Base-by-base conservation (phyloP, 768 basidiomycete genomes). In the Royoungia palumana region DNA sequence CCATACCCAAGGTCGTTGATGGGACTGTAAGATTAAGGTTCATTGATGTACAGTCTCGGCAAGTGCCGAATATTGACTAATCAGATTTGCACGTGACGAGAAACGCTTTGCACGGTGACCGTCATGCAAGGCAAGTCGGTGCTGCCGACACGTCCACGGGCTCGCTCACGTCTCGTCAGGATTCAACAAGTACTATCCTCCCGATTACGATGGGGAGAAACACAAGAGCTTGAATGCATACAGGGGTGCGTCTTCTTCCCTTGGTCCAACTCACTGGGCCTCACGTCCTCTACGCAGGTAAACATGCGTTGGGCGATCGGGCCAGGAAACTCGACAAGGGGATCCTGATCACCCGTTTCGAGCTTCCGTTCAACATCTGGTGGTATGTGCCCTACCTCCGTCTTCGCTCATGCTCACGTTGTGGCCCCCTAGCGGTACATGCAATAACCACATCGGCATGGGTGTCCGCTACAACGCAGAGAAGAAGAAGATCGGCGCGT, bases 391-490 rank as follows among this genome's bases (percentile, higher is more conserved):
- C 3, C 5, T 20, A 2, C 2, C 14, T 14, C 7, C 2, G 5
- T 16, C 6, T 19, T 11, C 28, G 20, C 6, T 25, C 35, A 14
- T 21, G 44, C 27, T 41, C 32, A 32, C 17, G 13, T 6, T 20
- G 16, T 28, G 28, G 11, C 19, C 49, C 32, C 2, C 32, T 69
- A 97, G 95, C 61, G 91, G 85, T 28, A 87, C 87, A 71, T 99
- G 95, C 72, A 85, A 94, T 67, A 87, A 88, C 58, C 96, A 98
- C 71, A 91, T 99, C 43, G 96, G 96, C 11, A 96, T 96, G 82
- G 96, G 96, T 20, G 96, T 99, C 2, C 89, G 96, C n/a, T 99
- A 97, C 75, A 99, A 99, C 57, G 96, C 96, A 0, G 94, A 98
- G 70, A 99, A 99, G 81, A 88, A 88, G 74, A 97, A 95, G 69